Evolutionary conservation across 2,329 filamentous ascomycete species (phyloP), one percentile per base, ranked within the genome.

Genomic region (Sclerotinia sclerotiorum): DNA sequence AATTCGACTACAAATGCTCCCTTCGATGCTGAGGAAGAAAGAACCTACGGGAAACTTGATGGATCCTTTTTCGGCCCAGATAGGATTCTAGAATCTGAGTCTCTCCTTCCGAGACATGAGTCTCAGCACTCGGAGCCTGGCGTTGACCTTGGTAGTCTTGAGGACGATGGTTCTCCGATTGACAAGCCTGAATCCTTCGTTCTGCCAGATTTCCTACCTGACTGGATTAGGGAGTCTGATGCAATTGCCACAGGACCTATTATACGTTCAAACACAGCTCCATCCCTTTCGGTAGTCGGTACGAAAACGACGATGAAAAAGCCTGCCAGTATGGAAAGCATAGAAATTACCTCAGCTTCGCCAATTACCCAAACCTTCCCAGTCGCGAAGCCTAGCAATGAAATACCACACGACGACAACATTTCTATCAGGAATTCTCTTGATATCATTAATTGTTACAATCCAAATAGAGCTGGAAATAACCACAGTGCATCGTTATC

Each of bases 381-480:
- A 5, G 21, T 35, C n/a, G 54, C 54, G 7, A 6, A 5, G 15
- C 10, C 3, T 2, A 51, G 1, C 1, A 42, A 21, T 10, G 29
- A 21, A 1, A 15, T 32, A 27, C n/a, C 5, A 39, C 29, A 21
- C 1, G 7, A 63, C 0, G 17, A 8, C 1, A 52, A 63, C 32
- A 21, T 63, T n/a, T 51, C 29, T 2, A 8, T 63, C 3, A 27
- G 10, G 24, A 5, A 39, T 21, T 63, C 60, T 1, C 6, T 42
- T 21, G 46, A 63, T 0, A 42, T 51, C 2, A 39, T 51, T 7
- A 24, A 63, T 24, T 15, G 2, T 0, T 27, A 63, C 5, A 27
- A 15, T 1, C 2, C 15, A 4, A 24, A 10, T 5, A 15, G 1
- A 13, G 7, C n/a, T 1, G 27, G 8, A 17, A 13, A 3, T 13